These are phyloP conservation scores for Saccharomycopsis sp. DNA, from an alignment of 805 yeast genomes.

Conservation along the genomic window DNA sequence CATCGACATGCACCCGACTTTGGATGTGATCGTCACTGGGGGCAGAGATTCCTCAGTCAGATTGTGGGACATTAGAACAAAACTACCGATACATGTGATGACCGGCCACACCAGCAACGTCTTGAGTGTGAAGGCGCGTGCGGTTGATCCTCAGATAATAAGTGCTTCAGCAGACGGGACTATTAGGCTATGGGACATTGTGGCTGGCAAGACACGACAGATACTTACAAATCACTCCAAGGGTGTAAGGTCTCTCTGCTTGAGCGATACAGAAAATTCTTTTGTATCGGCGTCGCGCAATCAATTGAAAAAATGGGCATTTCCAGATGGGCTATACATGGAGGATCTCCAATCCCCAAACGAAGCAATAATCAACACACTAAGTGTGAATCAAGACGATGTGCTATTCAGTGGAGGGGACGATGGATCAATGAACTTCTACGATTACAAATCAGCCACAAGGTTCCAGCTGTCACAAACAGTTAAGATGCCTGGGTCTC, in stretches of 20 bases:
- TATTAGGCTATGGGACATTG: slow-evolving; percentile 77
- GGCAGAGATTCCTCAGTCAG: slow-evolving; percentile 82
- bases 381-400: slow-evolving; percentile 54
- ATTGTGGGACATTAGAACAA: slow-evolving; percentile 89
- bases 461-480: slow-evolving; percentile 47
- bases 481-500: slow-evolving; percentile 59
- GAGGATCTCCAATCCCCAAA: slow-evolving; percentile 42
- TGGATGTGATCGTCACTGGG: slow-evolving; percentile 76
- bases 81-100: slow-evolving; percentile 63
- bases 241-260: slow-evolving; percentile 62
- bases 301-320: slow-evolving; percentile 69
- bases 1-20: slow-evolving; percentile 76
- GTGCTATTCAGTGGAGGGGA: slow-evolving; percentile 77
- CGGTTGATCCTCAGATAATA: slow-evolving; percentile 77
- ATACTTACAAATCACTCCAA: slow-evolving; percentile 80
- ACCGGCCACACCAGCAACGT: slow-evolving; percentile 77
- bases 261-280: slow-evolving; percentile 63
- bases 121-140: slow-evolving; percentile 55
- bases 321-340: slow-evolving; percentile 64
- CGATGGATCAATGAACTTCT: slow-evolving; percentile 68
- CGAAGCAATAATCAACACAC: slow-evolving; percentile 54
- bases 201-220: slow-evolving; percentile 63
- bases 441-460: slow-evolving; percentile 67
- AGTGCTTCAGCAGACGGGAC: slow-evolving; percentile 81
- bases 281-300: slow-evolving; percentile 75